These are phyloP conservation scores for Panus rudis DNA, from an alignment of 768 basidiomycete species.

Conservation along the genomic window DNA sequence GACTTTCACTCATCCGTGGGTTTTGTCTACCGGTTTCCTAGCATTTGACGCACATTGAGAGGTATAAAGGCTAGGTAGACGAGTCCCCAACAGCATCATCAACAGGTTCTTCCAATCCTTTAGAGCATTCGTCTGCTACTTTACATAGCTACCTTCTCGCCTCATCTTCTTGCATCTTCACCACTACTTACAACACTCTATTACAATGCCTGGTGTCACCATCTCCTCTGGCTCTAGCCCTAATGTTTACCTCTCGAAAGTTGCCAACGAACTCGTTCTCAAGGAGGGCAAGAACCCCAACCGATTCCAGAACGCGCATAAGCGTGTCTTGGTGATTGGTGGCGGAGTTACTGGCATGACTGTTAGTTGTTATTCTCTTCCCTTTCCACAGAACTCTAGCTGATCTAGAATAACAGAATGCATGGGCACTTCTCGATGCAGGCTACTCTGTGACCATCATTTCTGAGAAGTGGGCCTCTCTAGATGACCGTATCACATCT, in stretches of 20 bases:
- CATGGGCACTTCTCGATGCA: conserved; percentile 28
- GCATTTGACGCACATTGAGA: too few relatives aligned
- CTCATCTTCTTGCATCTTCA: background rate
- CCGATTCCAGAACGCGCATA: background rate
- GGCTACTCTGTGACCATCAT: conserved; percentile 31
- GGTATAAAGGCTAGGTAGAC: too few relatives aligned
- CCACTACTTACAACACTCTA: background rate
- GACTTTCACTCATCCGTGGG: too few relatives aligned
- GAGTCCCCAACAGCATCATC: too few relatives aligned
- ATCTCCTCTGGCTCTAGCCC: conserved; percentile 6
- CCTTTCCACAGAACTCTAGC: background rate
- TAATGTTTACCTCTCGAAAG: conserved; percentile 9
- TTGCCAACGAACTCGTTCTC: conserved; percentile 9
- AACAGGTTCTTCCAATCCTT: too few relatives aligned
- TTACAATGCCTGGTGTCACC: conserved; percentile 5
- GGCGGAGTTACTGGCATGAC: conserved; percentile 19
- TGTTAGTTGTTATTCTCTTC: conserved; percentile 11
- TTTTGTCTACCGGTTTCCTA: too few relatives aligned
- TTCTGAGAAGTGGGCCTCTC: conserved; percentile 16
- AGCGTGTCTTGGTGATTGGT: conserved; percentile 14
- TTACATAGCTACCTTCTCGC: too few relatives aligned
- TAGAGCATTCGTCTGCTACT: too few relatives aligned
- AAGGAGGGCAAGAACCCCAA: conserved; percentile 7
- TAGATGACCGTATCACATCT: conserved; percentile 14
- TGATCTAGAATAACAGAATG: conserved; percentile 10